Evolutionary conservation across 2,329 filamentous ascomycete species (phyloP).

Genomic region (Paramyrothecium roridum): DNA sequence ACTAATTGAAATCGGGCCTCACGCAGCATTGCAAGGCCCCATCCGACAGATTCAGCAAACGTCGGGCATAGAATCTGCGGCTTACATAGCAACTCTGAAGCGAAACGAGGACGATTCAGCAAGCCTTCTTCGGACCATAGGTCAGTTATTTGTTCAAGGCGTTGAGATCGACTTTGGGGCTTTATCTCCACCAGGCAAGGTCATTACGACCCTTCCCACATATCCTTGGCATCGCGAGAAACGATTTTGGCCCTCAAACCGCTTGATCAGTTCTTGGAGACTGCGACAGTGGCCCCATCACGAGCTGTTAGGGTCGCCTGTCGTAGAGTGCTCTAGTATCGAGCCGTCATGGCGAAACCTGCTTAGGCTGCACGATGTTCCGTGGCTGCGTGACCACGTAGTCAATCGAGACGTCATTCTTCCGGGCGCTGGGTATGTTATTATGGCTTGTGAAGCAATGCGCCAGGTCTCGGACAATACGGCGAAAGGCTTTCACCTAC

Average conservation of each 20-base stretch:
- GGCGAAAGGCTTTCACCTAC: constrained; percentile 16
- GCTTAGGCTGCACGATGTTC: constrained; percentile 31
- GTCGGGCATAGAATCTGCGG: not conserved
- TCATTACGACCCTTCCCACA: not conserved
- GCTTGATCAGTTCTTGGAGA: not conserved
- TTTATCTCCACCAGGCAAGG: constrained; percentile 6
- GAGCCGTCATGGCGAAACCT: constrained; percentile 30
- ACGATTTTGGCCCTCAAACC: not conserved
- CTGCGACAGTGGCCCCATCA: not conserved
- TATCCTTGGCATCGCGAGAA: not conserved
- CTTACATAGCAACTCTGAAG: not conserved
- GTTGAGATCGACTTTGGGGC: not conserved
- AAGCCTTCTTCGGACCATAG: not conserved
- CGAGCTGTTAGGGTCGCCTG: not conserved
- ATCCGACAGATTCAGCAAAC: constrained; percentile 6
- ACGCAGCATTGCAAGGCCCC: constrained; percentile 6
- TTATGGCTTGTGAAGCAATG: constrained; percentile 36
- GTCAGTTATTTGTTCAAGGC: constrained; percentile 7
- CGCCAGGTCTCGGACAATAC: constrained; percentile 17
- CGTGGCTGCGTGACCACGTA: constrained; percentile 39
- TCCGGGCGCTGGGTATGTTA: constrained; percentile 35
- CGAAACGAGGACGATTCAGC: not conserved
- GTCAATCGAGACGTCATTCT: constrained; percentile 36
- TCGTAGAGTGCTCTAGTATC: not conserved
- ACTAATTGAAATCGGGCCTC: constrained; percentile 13